Evolutionary conservation across 31 red algal genomes (phyloP).

Genomic region (Odonthalia washingtoniensis): DNA sequence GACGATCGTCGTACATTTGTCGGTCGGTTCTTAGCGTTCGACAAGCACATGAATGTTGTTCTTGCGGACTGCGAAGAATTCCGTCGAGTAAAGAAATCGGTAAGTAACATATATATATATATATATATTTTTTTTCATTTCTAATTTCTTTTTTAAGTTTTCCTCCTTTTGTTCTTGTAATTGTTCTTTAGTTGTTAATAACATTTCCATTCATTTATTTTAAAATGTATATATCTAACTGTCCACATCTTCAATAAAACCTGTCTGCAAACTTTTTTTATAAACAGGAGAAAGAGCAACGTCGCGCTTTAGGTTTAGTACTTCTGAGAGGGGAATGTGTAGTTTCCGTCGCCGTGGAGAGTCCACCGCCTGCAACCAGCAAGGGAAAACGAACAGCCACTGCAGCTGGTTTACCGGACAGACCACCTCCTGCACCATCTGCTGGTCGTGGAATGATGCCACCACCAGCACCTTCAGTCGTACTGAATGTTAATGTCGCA

Average conservation of each 20-base stretch:
- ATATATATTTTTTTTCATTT: not conserved
- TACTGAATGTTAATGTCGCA: not conserved
- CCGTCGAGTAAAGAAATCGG: slow-evolving; percentile 64
- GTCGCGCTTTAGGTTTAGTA: slow-evolving; percentile 85
- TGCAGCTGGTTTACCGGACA: slow-evolving; percentile 50
- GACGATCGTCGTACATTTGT: slow-evolving; percentile 86
- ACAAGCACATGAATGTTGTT: slow-evolving; percentile 98
- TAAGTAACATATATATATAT: slow-evolving; percentile 26
- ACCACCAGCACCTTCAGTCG: too few species aligned
- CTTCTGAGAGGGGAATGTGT: slow-evolving; percentile 94
- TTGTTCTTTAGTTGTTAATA: too few species aligned
- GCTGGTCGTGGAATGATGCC: slow-evolving; percentile 69
- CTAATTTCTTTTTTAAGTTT: too few species aligned
- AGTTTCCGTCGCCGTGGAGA: slow-evolving; percentile 90
- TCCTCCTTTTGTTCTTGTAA: too few species aligned
- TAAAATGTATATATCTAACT: too few species aligned
- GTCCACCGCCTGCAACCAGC: slow-evolving; percentile 66
- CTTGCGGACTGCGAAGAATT: slow-evolving; percentile 83
- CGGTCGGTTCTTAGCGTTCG: slow-evolving; percentile 90
- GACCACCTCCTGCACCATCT: too few species aligned
- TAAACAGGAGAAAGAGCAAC: slow-evolving; percentile 74
- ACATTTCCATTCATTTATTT: too few species aligned
- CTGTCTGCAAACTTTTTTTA: not conserved
- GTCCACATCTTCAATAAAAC: too few species aligned
- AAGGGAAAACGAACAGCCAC: slow-evolving; percentile 69